Evolutionary conservation across 331 rosid species (phyloP).

Genomic region (Prunus yedoensis): DNA sequence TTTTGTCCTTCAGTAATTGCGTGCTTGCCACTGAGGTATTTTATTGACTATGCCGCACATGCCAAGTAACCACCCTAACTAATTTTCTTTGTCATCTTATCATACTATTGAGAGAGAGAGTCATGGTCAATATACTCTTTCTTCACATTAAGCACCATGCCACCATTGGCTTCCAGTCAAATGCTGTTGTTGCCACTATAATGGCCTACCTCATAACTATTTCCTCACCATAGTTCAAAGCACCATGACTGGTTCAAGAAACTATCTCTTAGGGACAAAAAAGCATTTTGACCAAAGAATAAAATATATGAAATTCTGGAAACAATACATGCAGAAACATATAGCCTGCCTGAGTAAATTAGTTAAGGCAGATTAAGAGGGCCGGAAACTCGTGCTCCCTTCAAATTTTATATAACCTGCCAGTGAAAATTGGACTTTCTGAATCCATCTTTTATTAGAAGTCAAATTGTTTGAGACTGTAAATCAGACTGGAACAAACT

Average conservation of each 20-base stretch:
- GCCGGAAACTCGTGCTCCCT: not conserved
- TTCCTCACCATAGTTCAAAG: too few species aligned
- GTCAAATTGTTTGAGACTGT: slow-evolving; percentile 1
- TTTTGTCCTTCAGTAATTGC: too few species aligned
- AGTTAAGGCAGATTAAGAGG: not conserved
- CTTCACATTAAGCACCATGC: too few species aligned
- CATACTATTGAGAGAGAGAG: too few species aligned
- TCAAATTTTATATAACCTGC: not conserved
- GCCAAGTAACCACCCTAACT: too few species aligned
- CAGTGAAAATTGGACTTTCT: not conserved
- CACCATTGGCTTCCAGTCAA: not conserved
- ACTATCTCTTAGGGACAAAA: not conserved
- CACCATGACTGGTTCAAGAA: not conserved
- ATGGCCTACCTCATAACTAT: not conserved
- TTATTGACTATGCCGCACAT: too few species aligned
- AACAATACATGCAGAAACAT: not conserved
- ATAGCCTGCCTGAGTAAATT: not conserved
- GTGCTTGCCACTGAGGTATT: too few species aligned
- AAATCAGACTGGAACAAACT: not conserved
- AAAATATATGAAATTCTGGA: not conserved
- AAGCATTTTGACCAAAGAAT: not conserved
- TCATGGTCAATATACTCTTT: too few species aligned
- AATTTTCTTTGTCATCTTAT: too few species aligned
- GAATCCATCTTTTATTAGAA: slow-evolving; percentile 10
- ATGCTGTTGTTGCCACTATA: not conserved